Evolutionary conservation across 73 alveolate genomes (phyloP), one percentile per base, ranked within the genome.

Genomic region (Uronychia binucleata): DNA sequence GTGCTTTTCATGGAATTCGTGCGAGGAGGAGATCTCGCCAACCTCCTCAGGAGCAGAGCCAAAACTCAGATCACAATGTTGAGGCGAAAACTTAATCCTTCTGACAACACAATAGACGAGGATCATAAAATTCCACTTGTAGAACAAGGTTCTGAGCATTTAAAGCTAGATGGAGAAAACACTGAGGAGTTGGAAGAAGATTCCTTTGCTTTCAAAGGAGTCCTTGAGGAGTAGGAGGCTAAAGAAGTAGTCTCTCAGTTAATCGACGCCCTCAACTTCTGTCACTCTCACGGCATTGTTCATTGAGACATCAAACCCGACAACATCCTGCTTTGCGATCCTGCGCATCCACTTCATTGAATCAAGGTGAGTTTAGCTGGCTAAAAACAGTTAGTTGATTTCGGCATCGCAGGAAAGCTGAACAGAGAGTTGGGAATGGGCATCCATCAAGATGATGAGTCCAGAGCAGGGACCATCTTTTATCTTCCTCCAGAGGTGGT

Each of bases 401-500:
- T 89, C 57, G 94, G 94, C 33, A 89, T 89, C 8, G 91, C 94
- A 28, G 94, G 94, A 13, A 77, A 59, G 26, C 57, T 75, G 31
- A 82, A 67, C 31, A 46, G 67, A 46, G 67, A 46, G 19, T 5
- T 46, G 5, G 67, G 67, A 11, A 59, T 13, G 78, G 57, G 19
- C 83, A 67, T 92, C 0, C 59, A 58, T 26, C 59, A 77, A 31
- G 93, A 92, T 31, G 98, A 94, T 31, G 88, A 86, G n/a, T 83
- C 83, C 35, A 78, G 83, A 57, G 95, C 98, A 0, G 98, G 98
- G 29, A 94, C 97, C 31, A 30, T 94, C 14, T 74, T 83, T 60
- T 94, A 92, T 82, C 58, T 86, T 34, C 95, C 98, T 0, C 98
- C 98, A 14, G 98, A 94, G 84, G 80, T 92, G n/a, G 59, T 92